Conservation (phyloP, 2,329 filamentous ascomycete species). For the Clonostachys chloroleuca region DNA sequence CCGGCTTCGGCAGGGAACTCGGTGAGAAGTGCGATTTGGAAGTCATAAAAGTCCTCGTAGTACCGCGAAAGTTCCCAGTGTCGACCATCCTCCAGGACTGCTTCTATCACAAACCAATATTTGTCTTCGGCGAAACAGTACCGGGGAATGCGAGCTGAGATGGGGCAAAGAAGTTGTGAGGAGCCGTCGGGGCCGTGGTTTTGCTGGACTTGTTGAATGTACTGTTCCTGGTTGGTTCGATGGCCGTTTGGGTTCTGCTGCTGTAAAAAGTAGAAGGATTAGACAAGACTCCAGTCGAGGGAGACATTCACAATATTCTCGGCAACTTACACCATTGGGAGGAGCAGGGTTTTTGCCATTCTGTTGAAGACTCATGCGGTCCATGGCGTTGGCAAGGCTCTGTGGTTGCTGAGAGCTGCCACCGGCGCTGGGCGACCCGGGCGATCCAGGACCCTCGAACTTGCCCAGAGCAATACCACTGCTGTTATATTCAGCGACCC, state of each 20-base stretch:
- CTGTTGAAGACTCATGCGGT: constrained; percentile 71
- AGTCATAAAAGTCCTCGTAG: constrained; percentile 98
- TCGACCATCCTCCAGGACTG: constrained; percentile 81
- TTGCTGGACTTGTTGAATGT: constrained; percentile 27
- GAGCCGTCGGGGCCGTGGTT: constrained; percentile 29
- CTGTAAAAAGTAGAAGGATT: not conserved
- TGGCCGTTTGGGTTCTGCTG: constrained; percentile 1
- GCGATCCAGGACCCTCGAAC: constrained; percentile 57
- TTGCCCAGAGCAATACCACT: constrained; percentile 96
- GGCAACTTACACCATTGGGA: no score
- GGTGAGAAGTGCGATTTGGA: constrained; percentile 91
- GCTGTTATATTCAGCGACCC: constrained; percentile 98
- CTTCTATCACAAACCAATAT: constrained; percentile 98
- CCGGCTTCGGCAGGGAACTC: constrained; percentile 91
- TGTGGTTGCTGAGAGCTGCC: constrained; percentile 20
- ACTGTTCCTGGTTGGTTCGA: constrained; percentile 5
- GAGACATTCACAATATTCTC: not conserved
- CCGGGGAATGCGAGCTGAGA: constrained; percentile 80
- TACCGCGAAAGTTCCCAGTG: constrained; percentile 92
- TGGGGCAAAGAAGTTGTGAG: constrained; percentile 65
- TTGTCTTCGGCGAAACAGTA: constrained; percentile 97
- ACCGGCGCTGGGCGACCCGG: constrained; percentile 5
- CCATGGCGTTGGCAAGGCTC: constrained; percentile 62
- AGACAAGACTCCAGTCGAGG: not conserved
- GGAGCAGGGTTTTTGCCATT: constrained; percentile 17